These are phyloP conservation scores for Ichthyophthirius multifiliis DNA, from an alignment of 169 alveolate species.

Conservation along the genomic window DNA sequence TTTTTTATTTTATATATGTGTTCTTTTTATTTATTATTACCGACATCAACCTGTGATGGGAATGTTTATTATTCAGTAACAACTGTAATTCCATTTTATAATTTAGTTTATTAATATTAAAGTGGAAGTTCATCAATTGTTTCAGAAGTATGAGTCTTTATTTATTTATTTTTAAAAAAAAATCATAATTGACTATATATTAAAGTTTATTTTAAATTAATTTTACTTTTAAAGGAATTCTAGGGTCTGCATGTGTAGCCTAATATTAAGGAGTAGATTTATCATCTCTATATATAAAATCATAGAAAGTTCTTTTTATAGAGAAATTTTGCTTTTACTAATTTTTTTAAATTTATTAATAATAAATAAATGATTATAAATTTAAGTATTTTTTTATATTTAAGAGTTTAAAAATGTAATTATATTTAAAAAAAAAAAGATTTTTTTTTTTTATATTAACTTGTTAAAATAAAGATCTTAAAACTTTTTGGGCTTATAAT, in stretches of 20 bases:
- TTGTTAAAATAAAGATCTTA: too few relatives aligned
- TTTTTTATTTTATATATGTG: neutral
- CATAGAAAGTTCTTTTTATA: conserved; percentile 7
- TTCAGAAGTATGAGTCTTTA: neutral
- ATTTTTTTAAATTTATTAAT: too few relatives aligned
- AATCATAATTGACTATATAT: neutral
- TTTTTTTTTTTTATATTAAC: too few relatives aligned
- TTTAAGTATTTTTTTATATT: too few relatives aligned
- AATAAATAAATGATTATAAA: too few relatives aligned
- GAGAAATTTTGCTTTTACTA: conserved; percentile 17
- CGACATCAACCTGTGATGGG: conserved; percentile 70
- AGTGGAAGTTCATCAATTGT: conserved; percentile 28
- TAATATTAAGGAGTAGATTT: neutral
- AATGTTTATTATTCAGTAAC: conserved; percentile 55
- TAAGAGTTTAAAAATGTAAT: too few relatives aligned
- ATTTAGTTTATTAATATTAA: conserved; percentile 61
- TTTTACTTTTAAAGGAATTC: neutral
- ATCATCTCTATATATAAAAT: conserved; percentile 16
- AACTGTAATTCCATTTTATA: conserved; percentile 65
- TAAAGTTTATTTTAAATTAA: neutral
- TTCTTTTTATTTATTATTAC: neutral
- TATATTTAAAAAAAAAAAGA: too few relatives aligned
- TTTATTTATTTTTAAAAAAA: neutral
- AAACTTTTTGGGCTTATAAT: too few relatives aligned
- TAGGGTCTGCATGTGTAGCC: conserved; percentile 15